These are phyloP conservation scores for Amylocarpus encephaloides DNA, from an alignment of 2,329 filamentous ascomycete species.

Conservation along the genomic window DNA sequence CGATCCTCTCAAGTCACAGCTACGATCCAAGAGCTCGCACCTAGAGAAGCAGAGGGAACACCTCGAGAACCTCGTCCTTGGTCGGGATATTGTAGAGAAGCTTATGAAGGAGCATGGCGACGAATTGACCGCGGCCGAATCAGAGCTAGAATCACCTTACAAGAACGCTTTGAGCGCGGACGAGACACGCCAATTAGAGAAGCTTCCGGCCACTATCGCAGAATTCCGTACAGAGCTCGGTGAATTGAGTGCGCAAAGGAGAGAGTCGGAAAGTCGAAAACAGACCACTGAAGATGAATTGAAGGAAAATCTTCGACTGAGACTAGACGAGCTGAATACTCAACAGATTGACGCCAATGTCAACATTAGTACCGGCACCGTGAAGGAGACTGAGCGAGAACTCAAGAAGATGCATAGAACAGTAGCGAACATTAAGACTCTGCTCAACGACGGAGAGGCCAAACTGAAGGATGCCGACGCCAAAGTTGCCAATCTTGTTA, in stretches of 20 bases:
- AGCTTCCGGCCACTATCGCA: slow-evolving; percentile 61
- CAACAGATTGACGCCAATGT: slow-evolving; percentile 64
- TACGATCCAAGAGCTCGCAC: slow-evolving; percentile 68
- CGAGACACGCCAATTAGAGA: slow-evolving; percentile 78
- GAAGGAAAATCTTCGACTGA: slow-evolving; percentile 80
- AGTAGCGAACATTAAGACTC: slow-evolving; percentile 59
- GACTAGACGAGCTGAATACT: slow-evolving; percentile 77
- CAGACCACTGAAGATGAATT: slow-evolving; percentile 79
- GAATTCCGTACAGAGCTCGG: slow-evolving; percentile 72
- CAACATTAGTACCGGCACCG: slow-evolving; percentile 54
- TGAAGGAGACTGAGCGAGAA: slow-evolving; percentile 75
- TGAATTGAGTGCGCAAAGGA: slow-evolving; percentile 64
- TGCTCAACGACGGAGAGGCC: slow-evolving; percentile 67
- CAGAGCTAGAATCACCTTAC: slow-evolving; percentile 79
- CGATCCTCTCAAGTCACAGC: slow-evolving; percentile 69
- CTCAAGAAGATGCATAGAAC: slow-evolving; percentile 69
- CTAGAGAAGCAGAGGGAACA: slow-evolving; percentile 67
- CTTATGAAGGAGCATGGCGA: slow-evolving; percentile 72
- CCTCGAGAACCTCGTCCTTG: slow-evolving; percentile 60
- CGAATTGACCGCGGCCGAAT: slow-evolving; percentile 68
- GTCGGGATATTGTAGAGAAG: slow-evolving; percentile 63
- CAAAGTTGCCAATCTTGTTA: slow-evolving; percentile 34
- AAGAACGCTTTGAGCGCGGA: slow-evolving; percentile 77
- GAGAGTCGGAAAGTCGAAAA: slow-evolving; percentile 75
- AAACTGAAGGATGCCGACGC: slow-evolving; percentile 54